Conservation (phyloP, 106 monocot genomes). For the Dendrobium catenatum region DNA sequence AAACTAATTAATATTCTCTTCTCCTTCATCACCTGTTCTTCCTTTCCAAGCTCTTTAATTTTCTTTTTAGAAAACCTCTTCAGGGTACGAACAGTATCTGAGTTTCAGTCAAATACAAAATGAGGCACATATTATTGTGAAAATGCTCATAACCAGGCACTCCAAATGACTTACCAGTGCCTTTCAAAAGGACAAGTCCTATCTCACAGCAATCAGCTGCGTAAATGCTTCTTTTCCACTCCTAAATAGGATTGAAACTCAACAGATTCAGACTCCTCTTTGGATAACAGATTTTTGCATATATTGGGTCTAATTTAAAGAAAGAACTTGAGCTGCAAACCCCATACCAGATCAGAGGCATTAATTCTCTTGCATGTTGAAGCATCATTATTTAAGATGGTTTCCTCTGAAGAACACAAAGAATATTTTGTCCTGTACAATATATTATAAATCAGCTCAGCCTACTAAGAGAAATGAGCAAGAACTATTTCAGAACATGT, state of each 20-base stretch:
- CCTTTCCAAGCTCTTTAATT: conserved; percentile 70
- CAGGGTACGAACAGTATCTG: conserved; percentile 61
- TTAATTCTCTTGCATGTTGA: conserved; percentile 30
- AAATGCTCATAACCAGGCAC: neutral
- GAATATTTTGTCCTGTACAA: conserved; percentile 50
- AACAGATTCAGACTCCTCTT: neutral
- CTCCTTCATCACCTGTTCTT: conserved; percentile 72
- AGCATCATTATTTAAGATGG: conserved; percentile 22
- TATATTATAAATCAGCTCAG: conserved; percentile 8
- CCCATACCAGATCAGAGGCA: conserved; percentile 80
- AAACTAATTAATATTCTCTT: conserved; percentile 65
- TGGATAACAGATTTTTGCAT: neutral
- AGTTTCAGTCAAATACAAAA: conserved; percentile 7
- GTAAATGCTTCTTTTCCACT: conserved; percentile 67
- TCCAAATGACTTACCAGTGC: conserved; percentile 14
- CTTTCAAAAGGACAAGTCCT: too few relatives aligned
- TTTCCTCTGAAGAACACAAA: conserved; percentile 22
- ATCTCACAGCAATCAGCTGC: conserved; percentile 53
- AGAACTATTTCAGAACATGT: conserved; percentile 3
- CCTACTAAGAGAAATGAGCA: neutral
- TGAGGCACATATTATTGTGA: neutral
- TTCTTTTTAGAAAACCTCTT: conserved; percentile 79
- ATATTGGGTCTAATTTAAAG: neutral
- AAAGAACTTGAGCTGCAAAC: conserved; percentile 10
- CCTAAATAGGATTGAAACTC: conserved; percentile 28